These are phyloP conservation scores for Fomitopsis palustris DNA, from an alignment of 1,284 basidiomycete species.

Conservation along the genomic window DNA sequence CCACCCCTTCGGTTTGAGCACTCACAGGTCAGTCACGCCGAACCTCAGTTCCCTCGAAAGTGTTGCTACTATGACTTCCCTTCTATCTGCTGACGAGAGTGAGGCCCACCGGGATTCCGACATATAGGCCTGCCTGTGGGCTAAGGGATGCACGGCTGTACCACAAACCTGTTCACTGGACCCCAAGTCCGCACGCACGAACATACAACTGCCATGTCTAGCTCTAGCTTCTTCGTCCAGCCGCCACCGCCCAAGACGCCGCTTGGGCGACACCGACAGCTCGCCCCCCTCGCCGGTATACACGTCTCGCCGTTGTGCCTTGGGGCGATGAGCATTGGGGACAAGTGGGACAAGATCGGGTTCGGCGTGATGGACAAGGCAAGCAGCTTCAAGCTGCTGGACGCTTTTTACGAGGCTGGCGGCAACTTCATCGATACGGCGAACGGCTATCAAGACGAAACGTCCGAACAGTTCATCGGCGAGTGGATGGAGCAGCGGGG, in stretches of 20 bases:
- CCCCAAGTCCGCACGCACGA: no score
- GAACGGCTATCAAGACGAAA: conserved; percentile 37
- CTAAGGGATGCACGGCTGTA: no score
- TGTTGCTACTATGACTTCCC: no score
- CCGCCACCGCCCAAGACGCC: conserved; percentile 6
- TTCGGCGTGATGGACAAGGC: conserved; percentile 36
- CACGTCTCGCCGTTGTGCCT: conserved; percentile 43
- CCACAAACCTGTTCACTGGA: no score
- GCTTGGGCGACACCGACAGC: conserved; percentile 12
- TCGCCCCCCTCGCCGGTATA: conserved; percentile 18
- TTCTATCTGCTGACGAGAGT: no score
- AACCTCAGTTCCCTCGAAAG: no score
- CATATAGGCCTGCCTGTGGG: no score
- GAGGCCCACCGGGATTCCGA: no score
- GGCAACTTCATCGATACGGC: conserved; percentile 30
- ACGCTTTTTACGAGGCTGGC: conserved; percentile 22
- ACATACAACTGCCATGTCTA: no score
- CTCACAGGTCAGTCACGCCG: no score
- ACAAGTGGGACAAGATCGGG: conserved; percentile 35
- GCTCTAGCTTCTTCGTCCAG: no score
- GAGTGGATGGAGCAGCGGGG: conserved; percentile 38
- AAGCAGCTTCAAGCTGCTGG: conserved; percentile 13
- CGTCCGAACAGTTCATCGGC: conserved; percentile 31
- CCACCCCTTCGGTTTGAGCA: no score
- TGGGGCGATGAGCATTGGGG: conserved; percentile 48